phyloP scores from a whole-genome alignment of 2,329 filamentous ascomycete species.

The Colletotrichum echinochloae region DNA sequence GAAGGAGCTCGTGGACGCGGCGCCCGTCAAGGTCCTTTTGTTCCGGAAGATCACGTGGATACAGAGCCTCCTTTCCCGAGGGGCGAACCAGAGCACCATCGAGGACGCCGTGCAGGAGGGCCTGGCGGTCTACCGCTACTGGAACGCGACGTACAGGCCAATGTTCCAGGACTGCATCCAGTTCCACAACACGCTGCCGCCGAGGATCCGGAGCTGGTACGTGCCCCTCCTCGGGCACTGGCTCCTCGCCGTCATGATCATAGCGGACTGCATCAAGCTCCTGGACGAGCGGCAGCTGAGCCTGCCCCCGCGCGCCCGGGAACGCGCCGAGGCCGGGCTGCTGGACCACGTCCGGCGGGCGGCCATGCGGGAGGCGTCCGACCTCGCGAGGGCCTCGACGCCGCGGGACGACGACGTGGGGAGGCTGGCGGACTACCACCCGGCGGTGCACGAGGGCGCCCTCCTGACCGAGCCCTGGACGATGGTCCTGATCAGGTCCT shows the following conservation, averaged over 20 bases:
- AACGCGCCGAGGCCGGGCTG: constrained; percentile 49
- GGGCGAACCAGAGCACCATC: constrained; percentile 51
- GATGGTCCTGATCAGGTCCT: constrained; percentile 64
- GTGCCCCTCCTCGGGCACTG: constrained; percentile 68
- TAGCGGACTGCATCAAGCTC: constrained; percentile 65
- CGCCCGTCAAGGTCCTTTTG: constrained; percentile 69
- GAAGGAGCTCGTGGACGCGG: constrained; percentile 61
- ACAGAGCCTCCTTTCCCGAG: constrained; percentile 61
- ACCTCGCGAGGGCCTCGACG: constrained; percentile 61
- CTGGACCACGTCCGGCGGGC: constrained; percentile 55
- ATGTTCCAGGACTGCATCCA: constrained; percentile 65
- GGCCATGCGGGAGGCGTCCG: constrained; percentile 60
- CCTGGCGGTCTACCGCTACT: constrained; percentile 65
- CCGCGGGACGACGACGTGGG: constrained; percentile 39
- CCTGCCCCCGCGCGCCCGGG: constrained; percentile 43
- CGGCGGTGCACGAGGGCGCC: constrained; percentile 65
- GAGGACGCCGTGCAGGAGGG: constrained; percentile 62
- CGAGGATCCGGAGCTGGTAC: constrained; percentile 70
- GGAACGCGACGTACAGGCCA: constrained; percentile 63
- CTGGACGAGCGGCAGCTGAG: constrained; percentile 57
- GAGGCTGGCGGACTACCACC: constrained; percentile 59
- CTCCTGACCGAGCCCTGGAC: constrained; percentile 73
- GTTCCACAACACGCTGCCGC: constrained; percentile 61
- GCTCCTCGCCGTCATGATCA: constrained; percentile 66
- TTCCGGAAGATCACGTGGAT: constrained; percentile 68